These are phyloP conservation scores for Aquilaria yunnanensis DNA, from an alignment of 345 rosid genomes.

Conservation along the genomic window DNA sequence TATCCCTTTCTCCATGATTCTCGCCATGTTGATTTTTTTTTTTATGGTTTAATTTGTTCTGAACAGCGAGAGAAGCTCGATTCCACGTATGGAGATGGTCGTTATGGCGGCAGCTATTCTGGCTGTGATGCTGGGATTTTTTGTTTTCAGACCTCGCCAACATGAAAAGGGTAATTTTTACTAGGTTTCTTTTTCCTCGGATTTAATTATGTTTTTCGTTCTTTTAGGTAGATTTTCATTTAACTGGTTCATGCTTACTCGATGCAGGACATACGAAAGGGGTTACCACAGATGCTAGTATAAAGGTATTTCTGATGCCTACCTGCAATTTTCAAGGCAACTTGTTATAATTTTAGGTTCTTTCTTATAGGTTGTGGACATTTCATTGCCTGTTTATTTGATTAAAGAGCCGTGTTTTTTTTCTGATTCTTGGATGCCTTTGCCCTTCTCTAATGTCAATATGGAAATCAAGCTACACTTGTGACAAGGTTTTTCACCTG, in stretches of 20 bases:
- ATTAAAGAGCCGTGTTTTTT: too few relatives aligned
- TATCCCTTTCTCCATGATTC: too few relatives aligned
- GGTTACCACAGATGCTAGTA: conserved; percentile 14
- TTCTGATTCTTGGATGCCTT: too few relatives aligned
- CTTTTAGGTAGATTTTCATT: background rate
- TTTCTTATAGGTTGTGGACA: too few relatives aligned
- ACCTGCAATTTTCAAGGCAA: background rate
- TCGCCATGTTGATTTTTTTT: background rate
- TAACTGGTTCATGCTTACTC: background rate
- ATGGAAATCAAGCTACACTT: too few relatives aligned
- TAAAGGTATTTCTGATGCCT: conserved; percentile 11
- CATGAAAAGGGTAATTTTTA: conserved; percentile 22
- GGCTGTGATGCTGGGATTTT: conserved; percentile 34
- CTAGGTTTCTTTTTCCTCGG: background rate
- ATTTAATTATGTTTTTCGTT: background rate
- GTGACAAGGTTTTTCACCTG: too few relatives aligned
- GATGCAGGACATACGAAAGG: conserved; percentile 19
- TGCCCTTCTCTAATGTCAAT: too few relatives aligned
- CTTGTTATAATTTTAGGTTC: too few relatives aligned
- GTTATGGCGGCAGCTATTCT: conserved; percentile 30
- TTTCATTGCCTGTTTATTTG: too few relatives aligned
- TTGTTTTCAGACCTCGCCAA: conserved; percentile 30
- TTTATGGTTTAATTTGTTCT: background rate
- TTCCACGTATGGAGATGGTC: conserved; percentile 22
- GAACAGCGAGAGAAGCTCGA: conserved; percentile 9